Evolutionary conservation across 305 asterid genomes (phyloP), one percentile per base, ranked within the genome.

Genomic region (Caryopteris hybrid): DNA sequence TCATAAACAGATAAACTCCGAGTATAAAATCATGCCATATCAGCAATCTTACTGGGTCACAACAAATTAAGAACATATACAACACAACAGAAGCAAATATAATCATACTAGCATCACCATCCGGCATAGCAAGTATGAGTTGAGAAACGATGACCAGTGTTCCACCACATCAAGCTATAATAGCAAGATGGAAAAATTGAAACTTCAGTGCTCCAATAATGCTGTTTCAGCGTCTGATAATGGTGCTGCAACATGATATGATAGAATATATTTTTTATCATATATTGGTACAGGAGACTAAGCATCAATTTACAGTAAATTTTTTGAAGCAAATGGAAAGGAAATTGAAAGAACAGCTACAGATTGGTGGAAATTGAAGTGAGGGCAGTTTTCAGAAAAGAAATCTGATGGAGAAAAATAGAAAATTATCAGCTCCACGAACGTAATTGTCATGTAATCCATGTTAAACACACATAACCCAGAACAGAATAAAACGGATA

Each of bases 201-300:
- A 48, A 39, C 48, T 27, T 68, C 61, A 69, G 25, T 55, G 79
- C 46, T 74, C 79, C 79, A 74, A 68, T 57, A 69, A 69, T 17
- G 79, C 75, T 6, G 74, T 46, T 74, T 68, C 74, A 34, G 71
- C 68, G 57, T 69, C 79, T 43, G 79, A 74, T 27, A 74, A 47
- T 17, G 75, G 75, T 51, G 75, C 79, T 69, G 79, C 75, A 25
- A 25, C 31, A 25, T 1, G 42, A 60, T 48, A 58, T 38, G 38
- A 54, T 14, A 45, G n/a, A n/a, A n/a, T n/a, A n/a, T n/a, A n/a
- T n/a, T n/a, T n/a, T n/a, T n/a, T n/a, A n/a, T n/a, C n/a, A n/a
- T n/a, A n/a, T n/a, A n/a, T n/a, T n/a, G n/a, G n/a, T n/a, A 41
- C 58, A 27, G 21, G 61, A 54, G 50, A 23, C 42, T 11, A 46